A percentile compares a stretch with the other conserved stretches of the same genome.
These are phyloP conservation scores for Penicillium macrosclerotiorum DNA, from an alignment of 495 filamentous ascomycete species.

Conservation along the genomic window DNA sequence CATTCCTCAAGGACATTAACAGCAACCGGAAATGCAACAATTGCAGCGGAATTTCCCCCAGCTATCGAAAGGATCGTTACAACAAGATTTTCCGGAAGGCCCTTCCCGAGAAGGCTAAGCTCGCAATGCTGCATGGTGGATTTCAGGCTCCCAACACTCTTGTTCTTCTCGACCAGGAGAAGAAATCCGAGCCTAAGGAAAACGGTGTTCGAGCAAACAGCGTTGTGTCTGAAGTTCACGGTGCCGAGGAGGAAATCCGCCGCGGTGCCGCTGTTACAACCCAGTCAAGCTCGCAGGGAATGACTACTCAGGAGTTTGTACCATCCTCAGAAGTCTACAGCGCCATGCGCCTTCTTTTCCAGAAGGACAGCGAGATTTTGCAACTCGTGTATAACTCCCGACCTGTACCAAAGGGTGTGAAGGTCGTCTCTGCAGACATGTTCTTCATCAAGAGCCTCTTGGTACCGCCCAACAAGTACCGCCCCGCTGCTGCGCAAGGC, in stretches of 20 bases:
- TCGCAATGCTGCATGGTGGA: conserved; percentile 68
- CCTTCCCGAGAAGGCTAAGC: conserved; percentile 64
- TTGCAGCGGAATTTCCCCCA: conserved; percentile 73
- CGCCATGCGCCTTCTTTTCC: conserved; percentile 73
- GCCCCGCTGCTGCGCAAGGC: conserved; percentile 82
- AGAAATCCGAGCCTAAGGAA: conserved; percentile 30
- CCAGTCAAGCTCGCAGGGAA: conserved; percentile 25
- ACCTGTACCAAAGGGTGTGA: conserved; percentile 48
- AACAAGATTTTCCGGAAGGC: conserved; percentile 92
- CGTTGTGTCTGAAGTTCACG: conserved; percentile 37
- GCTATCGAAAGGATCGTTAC: conserved; percentile 79
- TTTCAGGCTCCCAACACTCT: conserved; percentile 65
- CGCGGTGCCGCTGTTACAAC: conserved; percentile 40
- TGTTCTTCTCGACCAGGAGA: conserved; percentile 43
- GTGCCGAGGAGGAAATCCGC: conserved; percentile 70
- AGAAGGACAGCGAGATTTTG: conserved; percentile 80
- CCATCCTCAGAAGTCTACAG: conserved; percentile 73
- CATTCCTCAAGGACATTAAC: conserved; percentile 70
- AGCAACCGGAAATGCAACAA: conserved; percentile 64
- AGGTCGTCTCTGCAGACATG: conserved; percentile 70
- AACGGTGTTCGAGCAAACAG: conserved; percentile 30
- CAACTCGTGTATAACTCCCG: conserved; percentile 78
- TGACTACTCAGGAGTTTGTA: conserved; percentile 61
- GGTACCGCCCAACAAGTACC: conserved; percentile 87
- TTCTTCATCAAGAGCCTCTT: conserved; percentile 86